Evolutionary conservation across 805 yeast genomes (phyloP).

Genomic region (Wickerhamiella hasegawae): DNA sequence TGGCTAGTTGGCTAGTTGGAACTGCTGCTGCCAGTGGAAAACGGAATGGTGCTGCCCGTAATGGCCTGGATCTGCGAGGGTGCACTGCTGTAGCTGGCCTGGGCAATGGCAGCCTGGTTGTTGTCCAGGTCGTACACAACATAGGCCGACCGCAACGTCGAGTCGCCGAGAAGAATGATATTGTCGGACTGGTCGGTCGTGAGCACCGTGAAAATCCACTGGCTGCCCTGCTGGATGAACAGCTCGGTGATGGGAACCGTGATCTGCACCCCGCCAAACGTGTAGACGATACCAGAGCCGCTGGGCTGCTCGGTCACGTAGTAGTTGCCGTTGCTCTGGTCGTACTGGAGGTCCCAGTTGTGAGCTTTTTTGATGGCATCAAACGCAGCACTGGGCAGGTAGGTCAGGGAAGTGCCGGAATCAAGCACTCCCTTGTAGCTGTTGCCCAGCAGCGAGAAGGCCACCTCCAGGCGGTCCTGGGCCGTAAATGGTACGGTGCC

Average conservation of each 20-base stretch:
- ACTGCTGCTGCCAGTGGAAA: not conserved
- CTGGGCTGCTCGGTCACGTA: not conserved
- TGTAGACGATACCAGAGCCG: constrained; percentile 1
- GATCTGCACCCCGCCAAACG: not conserved
- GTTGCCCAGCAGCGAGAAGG: not conserved
- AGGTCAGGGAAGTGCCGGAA: constrained; percentile 36
- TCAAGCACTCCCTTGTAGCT: constrained; percentile 24
- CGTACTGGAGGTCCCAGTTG: not conserved
- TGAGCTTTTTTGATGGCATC: not conserved
- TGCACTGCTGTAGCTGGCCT: not conserved
- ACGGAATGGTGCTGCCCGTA: no score
- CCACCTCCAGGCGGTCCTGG: not conserved
- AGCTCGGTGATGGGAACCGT: not conserved
- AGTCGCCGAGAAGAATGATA: constrained; percentile 35
- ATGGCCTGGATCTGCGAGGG: not conserved
- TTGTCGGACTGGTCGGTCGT: constrained; percentile 4
- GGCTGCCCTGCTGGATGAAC: not conserved
- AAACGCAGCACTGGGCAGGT: constrained; percentile 23
- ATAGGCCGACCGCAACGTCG: constrained; percentile 45
- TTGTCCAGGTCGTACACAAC: constrained; percentile 50
- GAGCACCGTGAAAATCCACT: not conserved
- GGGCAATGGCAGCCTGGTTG: constrained; percentile 37
- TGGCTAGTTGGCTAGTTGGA: no score
- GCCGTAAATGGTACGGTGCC: constrained; percentile 20
- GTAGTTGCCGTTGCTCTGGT: not conserved